Percentiles rank a stretch among this genome's conserved stretches.
phyloP scores from a whole-genome alignment of 768 basidiomycete species.

The Rubroboletus satanas region DNA sequence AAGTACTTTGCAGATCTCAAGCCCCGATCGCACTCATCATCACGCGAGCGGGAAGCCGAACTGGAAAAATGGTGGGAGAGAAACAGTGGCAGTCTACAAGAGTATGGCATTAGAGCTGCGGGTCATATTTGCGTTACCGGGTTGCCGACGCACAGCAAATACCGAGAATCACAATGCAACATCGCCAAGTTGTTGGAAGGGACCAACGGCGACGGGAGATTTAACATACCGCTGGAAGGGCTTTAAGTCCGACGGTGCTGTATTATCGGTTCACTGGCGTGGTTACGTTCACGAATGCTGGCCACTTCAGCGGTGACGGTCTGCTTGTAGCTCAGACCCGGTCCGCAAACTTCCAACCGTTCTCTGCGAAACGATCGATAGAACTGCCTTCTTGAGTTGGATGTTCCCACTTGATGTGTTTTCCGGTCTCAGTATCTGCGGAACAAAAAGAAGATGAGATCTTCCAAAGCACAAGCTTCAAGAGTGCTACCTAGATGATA shows the following conservation, averaged over 20 bases:
- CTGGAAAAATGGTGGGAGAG: conserved; percentile 37
- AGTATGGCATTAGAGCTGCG: conserved; percentile 24
- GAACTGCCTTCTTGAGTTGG: too few species aligned
- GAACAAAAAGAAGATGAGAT: too few species aligned
- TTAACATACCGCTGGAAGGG: conserved; percentile 25
- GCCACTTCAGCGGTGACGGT: not conserved
- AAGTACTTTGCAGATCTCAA: conserved; percentile 37
- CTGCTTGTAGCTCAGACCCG: too few species aligned
- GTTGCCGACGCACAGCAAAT: conserved; percentile 27
- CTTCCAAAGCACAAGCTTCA: too few species aligned
- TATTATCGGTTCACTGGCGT: not conserved
- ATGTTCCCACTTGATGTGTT: too few species aligned
- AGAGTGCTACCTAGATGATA: too few species aligned
- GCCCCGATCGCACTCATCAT: conserved; percentile 35
- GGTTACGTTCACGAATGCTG: not conserved
- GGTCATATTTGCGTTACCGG: conserved; percentile 38
- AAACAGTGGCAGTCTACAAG: conserved; percentile 22
- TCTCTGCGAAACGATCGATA: not conserved
- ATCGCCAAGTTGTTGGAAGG: conserved; percentile 15
- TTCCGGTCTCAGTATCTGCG: too few species aligned
- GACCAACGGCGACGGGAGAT: conserved; percentile 15
- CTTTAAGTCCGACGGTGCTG: not conserved
- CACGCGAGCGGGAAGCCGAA: conserved; percentile 34
- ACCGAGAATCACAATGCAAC: conserved; percentile 20
- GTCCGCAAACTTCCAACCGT: too few species aligned